phyloP scores from a whole-genome alignment of 2,329 filamentous ascomycete species.

The Penicillium nordicum region DNA sequence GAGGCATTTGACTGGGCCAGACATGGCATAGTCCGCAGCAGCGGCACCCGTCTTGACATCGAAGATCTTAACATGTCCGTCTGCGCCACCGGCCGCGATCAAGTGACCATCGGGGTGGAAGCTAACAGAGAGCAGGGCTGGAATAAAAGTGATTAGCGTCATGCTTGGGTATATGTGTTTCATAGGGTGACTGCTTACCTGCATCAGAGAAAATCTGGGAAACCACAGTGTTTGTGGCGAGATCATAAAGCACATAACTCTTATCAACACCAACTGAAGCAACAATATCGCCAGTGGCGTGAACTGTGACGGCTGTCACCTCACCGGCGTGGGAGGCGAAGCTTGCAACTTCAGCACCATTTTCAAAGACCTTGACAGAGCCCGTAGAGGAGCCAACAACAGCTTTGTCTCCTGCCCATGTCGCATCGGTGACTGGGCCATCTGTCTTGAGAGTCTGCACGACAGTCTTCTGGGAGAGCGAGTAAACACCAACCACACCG shows the following conservation, averaged over 20 bases:
- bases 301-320: slow-evolving; percentile 71
- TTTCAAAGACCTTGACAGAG: slow-evolving; percentile 73
- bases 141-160: slow-evolving; percentile 17
- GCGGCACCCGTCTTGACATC: slow-evolving; percentile 76
- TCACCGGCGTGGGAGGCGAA: slow-evolving; percentile 81
- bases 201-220: slow-evolving; percentile 77
- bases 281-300: slow-evolving; percentile 77
- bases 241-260: slow-evolving; percentile 86
- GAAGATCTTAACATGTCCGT: slow-evolving; percentile 82
- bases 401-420: slow-evolving; percentile 61
- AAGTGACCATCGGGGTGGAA: slow-evolving; percentile 98
- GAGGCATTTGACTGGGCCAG: slow-evolving; percentile 68
- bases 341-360: slow-evolving; percentile 64
- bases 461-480: slow-evolving; percentile 71
- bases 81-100: slow-evolving; percentile 75
- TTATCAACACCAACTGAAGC: slow-evolving; percentile 89
- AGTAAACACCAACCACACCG: slow-evolving; percentile 73
- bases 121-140: slow-evolving; percentile 70
- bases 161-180: slow-evolving; percentile 1
- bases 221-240: slow-evolving; percentile 63
- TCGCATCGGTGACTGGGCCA: slow-evolving; percentile 64
- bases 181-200: slow-evolving; percentile 53
- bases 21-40: slow-evolving; percentile 67
- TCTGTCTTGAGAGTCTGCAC: slow-evolving; percentile 63
- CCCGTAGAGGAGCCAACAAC: slow-evolving; percentile 73